Evolutionary conservation across 2,329 filamentous ascomycete genomes (phyloP).

Genomic region (Pyricularia pennisetigena): DNA sequence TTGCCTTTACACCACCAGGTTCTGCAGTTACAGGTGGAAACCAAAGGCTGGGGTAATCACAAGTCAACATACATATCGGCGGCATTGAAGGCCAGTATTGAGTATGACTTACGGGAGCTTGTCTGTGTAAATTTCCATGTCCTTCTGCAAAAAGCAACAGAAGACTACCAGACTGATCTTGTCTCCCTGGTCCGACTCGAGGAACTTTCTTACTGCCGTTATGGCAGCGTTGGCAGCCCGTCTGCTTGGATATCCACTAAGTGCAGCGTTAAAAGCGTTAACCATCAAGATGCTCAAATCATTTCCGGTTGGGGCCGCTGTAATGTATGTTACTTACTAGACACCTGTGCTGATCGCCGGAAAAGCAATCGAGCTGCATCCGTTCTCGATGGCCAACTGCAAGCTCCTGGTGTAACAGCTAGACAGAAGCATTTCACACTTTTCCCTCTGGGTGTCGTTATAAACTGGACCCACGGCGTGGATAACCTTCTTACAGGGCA

Average conservation of each 20-base stretch:
- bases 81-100: too few relatives aligned
- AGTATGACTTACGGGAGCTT: constrained; percentile 56
- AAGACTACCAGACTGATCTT: constrained; percentile 70
- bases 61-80: background rate
- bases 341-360: constrained; percentile 78
- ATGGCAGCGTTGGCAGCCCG: constrained; percentile 67
- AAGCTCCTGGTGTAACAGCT: constrained; percentile 64
- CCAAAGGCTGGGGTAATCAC: constrained; percentile 12
- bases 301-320: background rate
- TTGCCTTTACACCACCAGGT: background rate
- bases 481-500: constrained; percentile 73
- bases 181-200: constrained; percentile 33
- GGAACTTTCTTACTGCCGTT: constrained; percentile 42
- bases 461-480: constrained; percentile 88
- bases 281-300: background rate
- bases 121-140: constrained; percentile 62
- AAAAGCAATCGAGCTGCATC: constrained; percentile 68
- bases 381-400: constrained; percentile 58
- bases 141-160: constrained; percentile 72
- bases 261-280: background rate
- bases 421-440: constrained; percentile 37
- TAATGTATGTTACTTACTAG: constrained; percentile 32
- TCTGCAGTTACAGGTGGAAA: constrained; percentile 17
- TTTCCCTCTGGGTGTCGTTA: constrained; percentile 24
- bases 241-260: constrained; percentile 59